phyloP scores from a whole-genome alignment of 2,329 filamentous ascomycete genomes.

The Lasiodiplodia sp. region DNA sequence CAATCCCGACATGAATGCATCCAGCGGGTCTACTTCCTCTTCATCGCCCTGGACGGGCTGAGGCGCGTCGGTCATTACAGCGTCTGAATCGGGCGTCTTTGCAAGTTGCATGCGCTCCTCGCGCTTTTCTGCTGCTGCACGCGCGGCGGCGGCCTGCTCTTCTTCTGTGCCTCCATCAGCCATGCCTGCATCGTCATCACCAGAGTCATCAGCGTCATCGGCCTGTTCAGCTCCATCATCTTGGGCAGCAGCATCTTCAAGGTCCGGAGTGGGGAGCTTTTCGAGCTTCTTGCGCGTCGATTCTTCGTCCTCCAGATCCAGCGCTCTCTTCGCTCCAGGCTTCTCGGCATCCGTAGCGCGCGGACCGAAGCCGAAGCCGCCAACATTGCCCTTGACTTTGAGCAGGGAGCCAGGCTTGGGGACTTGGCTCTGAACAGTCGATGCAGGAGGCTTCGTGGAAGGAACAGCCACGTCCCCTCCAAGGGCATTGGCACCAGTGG shows the following conservation, averaged over 20 bases:
- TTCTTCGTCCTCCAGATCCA: conserved; percentile 90
- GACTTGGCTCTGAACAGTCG: neutral
- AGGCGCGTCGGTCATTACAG: conserved; percentile 51
- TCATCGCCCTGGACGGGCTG: conserved; percentile 52
- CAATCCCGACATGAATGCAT: conserved; percentile 92
- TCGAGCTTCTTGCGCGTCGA: conserved; percentile 86
- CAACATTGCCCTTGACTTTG: conserved; percentile 76
- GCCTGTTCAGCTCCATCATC: conserved; percentile 50
- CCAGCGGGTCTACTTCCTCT: conserved; percentile 84
- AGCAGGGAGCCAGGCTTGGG: conserved; percentile 46
- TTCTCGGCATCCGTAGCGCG: conserved; percentile 75
- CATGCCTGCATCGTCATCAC: conserved; percentile 77
- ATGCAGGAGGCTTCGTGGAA: neutral
- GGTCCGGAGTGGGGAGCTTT: conserved; percentile 73
- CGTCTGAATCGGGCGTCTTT: conserved; percentile 48
- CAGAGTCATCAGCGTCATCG: conserved; percentile 65
- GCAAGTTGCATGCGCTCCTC: conserved; percentile 62
- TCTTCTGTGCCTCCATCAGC: conserved; percentile 84
- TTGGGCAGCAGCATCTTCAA: conserved; percentile 57
- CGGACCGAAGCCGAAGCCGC: conserved; percentile 80
- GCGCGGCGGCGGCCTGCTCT: conserved; percentile 83
- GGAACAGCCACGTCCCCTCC: conserved; percentile 59
- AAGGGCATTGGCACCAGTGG: conserved; percentile 63
- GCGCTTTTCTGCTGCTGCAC: conserved; percentile 81
- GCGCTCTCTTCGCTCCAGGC: conserved; percentile 71